phyloP scores from a whole-genome alignment of 2,329 filamentous ascomycete species.

The Rutstroemia sp. region DNA sequence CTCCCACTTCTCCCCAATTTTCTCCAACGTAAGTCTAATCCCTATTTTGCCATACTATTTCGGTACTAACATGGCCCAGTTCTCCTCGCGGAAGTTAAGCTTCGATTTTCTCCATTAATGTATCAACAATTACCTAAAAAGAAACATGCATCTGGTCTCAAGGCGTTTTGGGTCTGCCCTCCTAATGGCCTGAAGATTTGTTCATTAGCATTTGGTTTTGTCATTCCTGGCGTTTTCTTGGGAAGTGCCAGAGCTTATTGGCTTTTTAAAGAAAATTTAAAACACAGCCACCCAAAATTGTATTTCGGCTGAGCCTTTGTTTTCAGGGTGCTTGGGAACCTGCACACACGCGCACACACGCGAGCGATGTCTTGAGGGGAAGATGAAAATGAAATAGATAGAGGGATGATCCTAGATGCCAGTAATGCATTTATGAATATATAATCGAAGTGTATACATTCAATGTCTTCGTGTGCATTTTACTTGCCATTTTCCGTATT shows the following conservation, averaged over 20 bases:
- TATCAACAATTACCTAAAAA: conserved; percentile 24
- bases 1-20: conserved; percentile 26
- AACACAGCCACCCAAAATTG: conserved; percentile 13
- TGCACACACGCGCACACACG: neutral
- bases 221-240: conserved; percentile 4
- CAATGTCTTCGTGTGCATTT: neutral
- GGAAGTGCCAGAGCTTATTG: no score
- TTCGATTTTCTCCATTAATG: conserved; percentile 15
- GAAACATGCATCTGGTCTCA: conserved; percentile 10
- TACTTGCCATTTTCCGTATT: no score
- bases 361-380: neutral
- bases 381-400: conserved; percentile 1
- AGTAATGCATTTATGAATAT: conserved; percentile 12
- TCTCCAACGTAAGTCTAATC: conserved; percentile 21
- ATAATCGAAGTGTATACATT: conserved; percentile 5
- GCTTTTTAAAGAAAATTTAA: no score
- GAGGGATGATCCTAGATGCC: conserved; percentile 8
- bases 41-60: neutral
- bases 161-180: conserved; percentile 9
- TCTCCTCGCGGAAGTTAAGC: conserved; percentile 20
- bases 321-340: conserved; percentile 2
- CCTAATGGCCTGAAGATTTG: conserved; percentile 6
- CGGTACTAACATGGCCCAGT: conserved; percentile 12
- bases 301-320: conserved; percentile 8
- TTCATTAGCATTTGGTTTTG: conserved; percentile 12